phyloP scores from a whole-genome alignment of 208 protist species.

The Tritrichomonas foetus region DNA sequence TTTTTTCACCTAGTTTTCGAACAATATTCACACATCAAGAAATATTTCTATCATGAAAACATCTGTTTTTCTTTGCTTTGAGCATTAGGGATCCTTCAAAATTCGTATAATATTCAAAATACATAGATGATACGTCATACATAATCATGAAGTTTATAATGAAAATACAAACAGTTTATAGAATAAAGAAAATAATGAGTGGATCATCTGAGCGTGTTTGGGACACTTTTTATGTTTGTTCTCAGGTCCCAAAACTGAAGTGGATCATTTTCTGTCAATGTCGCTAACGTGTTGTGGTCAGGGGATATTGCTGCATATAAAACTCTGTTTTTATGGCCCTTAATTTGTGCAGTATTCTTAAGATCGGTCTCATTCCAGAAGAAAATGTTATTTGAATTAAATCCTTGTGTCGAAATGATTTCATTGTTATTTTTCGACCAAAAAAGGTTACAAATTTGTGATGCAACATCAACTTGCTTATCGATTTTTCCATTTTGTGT shows the following conservation, averaged over 20 bases:
- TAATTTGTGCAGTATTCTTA: background rate
- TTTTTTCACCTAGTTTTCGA: no score
- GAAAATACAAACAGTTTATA: no score
- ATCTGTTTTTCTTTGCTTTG: no score
- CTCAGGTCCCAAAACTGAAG: background rate
- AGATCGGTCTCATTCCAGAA: background rate
- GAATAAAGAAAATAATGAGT: no score
- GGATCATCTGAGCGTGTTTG: no score
- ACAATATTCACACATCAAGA: no score
- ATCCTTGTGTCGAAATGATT: background rate
- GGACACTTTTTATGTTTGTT: no score
- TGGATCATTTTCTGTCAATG: background rate
- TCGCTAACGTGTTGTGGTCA: background rate
- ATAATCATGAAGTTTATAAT: no score
- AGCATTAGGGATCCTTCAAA: no score
- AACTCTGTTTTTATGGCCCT: background rate
- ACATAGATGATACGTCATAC: no score
- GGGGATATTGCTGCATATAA: background rate
- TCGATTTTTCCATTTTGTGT: background rate
- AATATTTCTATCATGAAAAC: no score
- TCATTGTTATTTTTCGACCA: background rate
- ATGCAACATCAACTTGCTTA: background rate
- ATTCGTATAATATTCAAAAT: no score
- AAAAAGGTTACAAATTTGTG: conserved; percentile 23
- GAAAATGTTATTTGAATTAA: background rate